A percentile compares a stretch with the other conserved stretches of the same genome.
Conservation (phyloP, 2,329 filamentous ascomycete genomes). For the Alternaria metachromatica region DNA sequence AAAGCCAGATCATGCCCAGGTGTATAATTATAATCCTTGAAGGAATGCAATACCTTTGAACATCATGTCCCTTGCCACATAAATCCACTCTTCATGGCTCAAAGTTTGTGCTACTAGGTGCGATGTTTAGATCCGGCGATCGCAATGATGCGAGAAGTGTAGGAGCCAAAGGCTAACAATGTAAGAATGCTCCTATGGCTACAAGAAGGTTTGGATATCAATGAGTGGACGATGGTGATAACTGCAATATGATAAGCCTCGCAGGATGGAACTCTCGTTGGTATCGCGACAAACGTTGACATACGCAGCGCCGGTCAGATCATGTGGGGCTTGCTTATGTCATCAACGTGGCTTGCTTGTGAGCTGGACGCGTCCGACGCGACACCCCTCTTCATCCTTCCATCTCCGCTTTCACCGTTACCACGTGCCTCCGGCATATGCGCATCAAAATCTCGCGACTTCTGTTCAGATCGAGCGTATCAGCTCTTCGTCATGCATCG, state of each 20-base stretch:
- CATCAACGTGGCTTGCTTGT: neutral
- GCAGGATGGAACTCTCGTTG: neutral
- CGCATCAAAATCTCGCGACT: neutral
- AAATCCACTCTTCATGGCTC: no score
- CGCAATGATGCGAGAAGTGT: neutral
- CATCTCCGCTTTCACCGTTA: neutral
- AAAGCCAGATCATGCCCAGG: neutral
- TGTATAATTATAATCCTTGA: no score
- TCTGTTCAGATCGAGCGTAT: neutral
- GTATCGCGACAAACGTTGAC: neutral
- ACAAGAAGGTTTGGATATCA: neutral
- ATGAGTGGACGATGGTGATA: neutral
- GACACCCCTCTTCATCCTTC: neutral
- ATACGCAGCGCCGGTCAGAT: neutral
- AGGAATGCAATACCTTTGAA: neutral
- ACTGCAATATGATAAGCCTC: no score
- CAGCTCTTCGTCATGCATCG: neutral
- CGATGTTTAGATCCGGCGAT: neutral
- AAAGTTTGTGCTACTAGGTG: neutral
- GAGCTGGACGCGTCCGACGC: neutral
- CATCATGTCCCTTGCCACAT: neutral
- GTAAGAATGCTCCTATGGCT: neutral
- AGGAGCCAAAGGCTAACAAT: neutral
- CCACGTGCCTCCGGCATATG: neutral
- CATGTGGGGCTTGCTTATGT: neutral